Evolutionary conservation across 768 basidiomycete genomes (phyloP).

Genomic region (Hygrocybe coccinea): DNA sequence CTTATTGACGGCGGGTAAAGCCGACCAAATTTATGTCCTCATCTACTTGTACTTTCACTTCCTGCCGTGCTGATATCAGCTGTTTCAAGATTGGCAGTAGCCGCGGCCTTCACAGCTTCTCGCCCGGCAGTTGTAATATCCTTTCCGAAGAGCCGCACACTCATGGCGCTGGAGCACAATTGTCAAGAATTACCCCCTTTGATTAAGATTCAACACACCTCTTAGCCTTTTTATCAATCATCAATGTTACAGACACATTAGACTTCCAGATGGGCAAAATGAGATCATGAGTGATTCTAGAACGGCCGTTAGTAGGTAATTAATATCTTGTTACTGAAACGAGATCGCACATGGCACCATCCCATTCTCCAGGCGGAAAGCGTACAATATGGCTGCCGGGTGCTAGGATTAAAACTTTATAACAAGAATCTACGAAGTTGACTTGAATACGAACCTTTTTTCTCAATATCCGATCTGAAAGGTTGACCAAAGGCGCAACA

Average conservation of each 20-base stretch:
- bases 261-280: constrained; percentile 97
- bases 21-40: too few species aligned
- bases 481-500: constrained; percentile 56
- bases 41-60: neutral
- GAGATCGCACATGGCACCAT: constrained; percentile 48
- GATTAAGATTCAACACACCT: constrained; percentile 47
- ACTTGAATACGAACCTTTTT: constrained; percentile 43
- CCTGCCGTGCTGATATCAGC: neutral
- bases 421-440: neutral
- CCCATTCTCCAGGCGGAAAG: constrained; percentile 52
- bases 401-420: constrained; percentile 34
- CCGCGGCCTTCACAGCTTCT: neutral
- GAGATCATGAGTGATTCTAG: constrained; percentile 71
- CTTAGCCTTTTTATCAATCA: constrained; percentile 97
- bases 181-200: neutral
- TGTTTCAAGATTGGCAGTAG: neutral
- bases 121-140: constrained; percentile 57
- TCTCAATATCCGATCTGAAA: constrained; percentile 52
- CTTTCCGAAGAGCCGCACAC: constrained; percentile 75
- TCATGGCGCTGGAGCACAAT: constrained; percentile 61
- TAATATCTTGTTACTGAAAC: neutral
- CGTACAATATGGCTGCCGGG: constrained; percentile 69
- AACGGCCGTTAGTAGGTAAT: constrained; percentile 11
- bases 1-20: neutral
- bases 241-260: constrained; percentile 76